A percentile compares a stretch with the other conserved stretches of the same genome.
Conservation (phyloP, 352 stramenopile genomes). For the Phytophthora meadii region DNA sequence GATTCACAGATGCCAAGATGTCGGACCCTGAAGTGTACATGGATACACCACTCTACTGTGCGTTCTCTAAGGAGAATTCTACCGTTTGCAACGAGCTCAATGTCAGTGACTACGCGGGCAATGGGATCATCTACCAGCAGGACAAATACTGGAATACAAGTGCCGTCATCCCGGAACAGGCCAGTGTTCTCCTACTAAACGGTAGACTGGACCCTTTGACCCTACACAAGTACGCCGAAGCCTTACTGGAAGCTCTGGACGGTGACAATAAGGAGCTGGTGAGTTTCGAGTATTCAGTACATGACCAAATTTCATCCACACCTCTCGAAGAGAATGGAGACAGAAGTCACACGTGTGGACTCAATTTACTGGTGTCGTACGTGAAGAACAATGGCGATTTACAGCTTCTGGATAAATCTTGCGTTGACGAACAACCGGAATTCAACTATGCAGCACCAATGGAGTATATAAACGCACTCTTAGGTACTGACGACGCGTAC, state of each 20-base stretch:
- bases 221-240: slow-evolving; percentile 50
- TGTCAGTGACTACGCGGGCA: slow-evolving; percentile 12
- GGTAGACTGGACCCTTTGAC: slow-evolving; percentile 54
- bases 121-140: slow-evolving; percentile 42
- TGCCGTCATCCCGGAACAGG: slow-evolving; percentile 38
- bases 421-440: slow-evolving; percentile 27
- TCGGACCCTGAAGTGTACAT: slow-evolving; percentile 25
- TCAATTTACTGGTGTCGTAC: slow-evolving; percentile 49
- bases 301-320: slow-evolving; percentile 43
- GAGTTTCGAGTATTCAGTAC: slow-evolving; percentile 47
- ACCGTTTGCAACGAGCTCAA: slow-evolving; percentile 26
- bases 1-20: slow-evolving; percentile 31
- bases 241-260: slow-evolving; percentile 32
- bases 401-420: slow-evolving; percentile 43
- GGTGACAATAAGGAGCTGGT: slow-evolving; percentile 47
- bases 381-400: slow-evolving; percentile 43
- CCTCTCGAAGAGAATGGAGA: slow-evolving; percentile 29
- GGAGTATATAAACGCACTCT: background rate
- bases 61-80: slow-evolving; percentile 54
- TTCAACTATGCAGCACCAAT: slow-evolving; percentile 31
- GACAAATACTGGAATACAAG: slow-evolving; percentile 61
- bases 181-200: slow-evolving; percentile 52
- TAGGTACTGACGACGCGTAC: slow-evolving; percentile 46
- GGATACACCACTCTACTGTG: slow-evolving; percentile 49
- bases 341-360: slow-evolving; percentile 39